Conservation (phyloP, 116 monocot genomes). For the Trichopus zeylanicus region DNA sequence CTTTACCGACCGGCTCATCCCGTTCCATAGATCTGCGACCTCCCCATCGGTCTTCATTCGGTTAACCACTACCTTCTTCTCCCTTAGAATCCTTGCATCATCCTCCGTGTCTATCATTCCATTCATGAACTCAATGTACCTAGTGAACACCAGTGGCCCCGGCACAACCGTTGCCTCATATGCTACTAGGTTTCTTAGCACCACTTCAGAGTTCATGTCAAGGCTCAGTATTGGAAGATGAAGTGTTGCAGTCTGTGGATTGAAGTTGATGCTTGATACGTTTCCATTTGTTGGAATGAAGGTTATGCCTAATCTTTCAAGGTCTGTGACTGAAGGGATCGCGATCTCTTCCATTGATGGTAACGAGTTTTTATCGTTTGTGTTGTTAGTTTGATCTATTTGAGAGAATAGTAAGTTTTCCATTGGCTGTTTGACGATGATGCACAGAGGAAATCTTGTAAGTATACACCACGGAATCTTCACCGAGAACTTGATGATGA, state of each 20-base stretch:
- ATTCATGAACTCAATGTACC: conserved; percentile 60
- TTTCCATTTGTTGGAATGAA: conserved; percentile 21
- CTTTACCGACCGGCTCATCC: conserved; percentile 35
- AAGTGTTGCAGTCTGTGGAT: conserved; percentile 13
- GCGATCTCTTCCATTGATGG: conserved; percentile 44
- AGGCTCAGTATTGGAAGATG: conserved; percentile 30
- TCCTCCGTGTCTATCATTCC: conserved; percentile 53
- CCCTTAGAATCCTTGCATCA: conserved; percentile 23
- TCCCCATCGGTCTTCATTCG: conserved; percentile 34
- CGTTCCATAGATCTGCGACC: conserved; percentile 38
- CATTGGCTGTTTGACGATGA: conserved; percentile 20
- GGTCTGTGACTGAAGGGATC: conserved; percentile 45
- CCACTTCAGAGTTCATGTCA: conserved; percentile 35
- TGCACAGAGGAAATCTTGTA: conserved; percentile 28
- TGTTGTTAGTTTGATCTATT: not conserved
- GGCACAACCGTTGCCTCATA: conserved; percentile 30
- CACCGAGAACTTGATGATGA: conserved; percentile 13
- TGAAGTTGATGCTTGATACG: conserved; percentile 28
- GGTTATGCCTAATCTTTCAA: conserved; percentile 20
- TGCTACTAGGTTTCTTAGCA: conserved; percentile 47
- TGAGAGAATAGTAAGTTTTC: conserved; percentile 20
- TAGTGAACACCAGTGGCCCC: conserved; percentile 19
- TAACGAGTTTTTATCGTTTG: not conserved
- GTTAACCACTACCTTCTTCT: conserved; percentile 21
- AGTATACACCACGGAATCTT: conserved; percentile 29